Base-by-base conservation (phyloP, 2,329 filamentous ascomycete species). In the Cladosporium sp. region DNA sequence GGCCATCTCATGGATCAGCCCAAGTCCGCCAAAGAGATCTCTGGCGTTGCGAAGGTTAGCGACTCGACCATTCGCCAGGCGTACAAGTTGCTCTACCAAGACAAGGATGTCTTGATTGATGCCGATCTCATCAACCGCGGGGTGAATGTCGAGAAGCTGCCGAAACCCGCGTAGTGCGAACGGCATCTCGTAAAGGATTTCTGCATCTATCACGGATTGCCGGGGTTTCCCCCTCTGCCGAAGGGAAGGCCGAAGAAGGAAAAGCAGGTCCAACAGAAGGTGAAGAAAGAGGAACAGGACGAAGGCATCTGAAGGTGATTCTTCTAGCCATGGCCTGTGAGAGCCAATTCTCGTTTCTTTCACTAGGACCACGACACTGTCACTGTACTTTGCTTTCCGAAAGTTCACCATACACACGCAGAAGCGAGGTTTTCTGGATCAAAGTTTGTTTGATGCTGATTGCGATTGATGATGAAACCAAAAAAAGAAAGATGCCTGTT, bases 41-140 rank as follows among this genome's bases (percentile, higher is more conserved):
- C 89, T 4, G 71, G 73, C 19, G 85, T 93, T 14, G 89, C 88
- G 1, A 89, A 89, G 59, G 93, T 98, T 28, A 96, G 90, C 68
- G 95, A 98, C 66, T 91, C 93, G 52, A 98, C 93, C 0, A 95
- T 98, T 63, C 91, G 95, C 64, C 95, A 89, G 22, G 91, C 92
- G 0, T 98, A 97, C 76, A 93, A 93, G 67, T 84, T 87, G 64
- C 78, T 98, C 45, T 92, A 91, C 67, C 77, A 79, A 14, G 84
- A 86, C 45, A 82, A 84, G 46, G 84, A 92, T 52, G 78, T 81
- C 56, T 73, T 98, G 54, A 82, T 96, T 63, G 83, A 86, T 60
- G 76, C 82, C 48, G 82, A 86, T 55, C 92, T 89, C 83, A 77
- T 92, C 50, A 77, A 80, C 51, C 82, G 84, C 54, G 86, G 86